These are phyloP conservation scores for Termitomyces heimii DNA, from an alignment of 768 basidiomycete genomes.

Conservation along the genomic window DNA sequence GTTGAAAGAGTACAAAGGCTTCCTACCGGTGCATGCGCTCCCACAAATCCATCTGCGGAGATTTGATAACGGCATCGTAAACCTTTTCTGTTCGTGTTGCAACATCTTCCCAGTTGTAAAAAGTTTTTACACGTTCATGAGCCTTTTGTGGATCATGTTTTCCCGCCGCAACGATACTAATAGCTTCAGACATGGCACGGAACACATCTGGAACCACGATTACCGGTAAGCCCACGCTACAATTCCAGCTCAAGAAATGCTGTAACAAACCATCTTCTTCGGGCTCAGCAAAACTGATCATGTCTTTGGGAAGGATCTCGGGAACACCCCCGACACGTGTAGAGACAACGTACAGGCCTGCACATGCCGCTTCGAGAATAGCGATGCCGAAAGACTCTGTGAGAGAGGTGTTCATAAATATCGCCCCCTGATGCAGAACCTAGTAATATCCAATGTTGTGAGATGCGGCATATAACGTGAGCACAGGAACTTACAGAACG, in stretches of 20 bases:
- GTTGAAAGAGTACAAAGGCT: neutral
- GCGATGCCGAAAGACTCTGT: conserved; percentile 97
- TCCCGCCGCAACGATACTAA: conserved; percentile 59
- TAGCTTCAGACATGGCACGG: conserved; percentile 75
- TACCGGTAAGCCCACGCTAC: neutral
- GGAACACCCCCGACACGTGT: conserved; percentile 95
- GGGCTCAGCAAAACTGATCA: conserved; percentile 93
- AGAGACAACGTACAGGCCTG: conserved; percentile 90
- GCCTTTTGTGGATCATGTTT: conserved; percentile 71
- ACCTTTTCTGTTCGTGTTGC: conserved; percentile 79
- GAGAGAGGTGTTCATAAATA: conserved; percentile 92
- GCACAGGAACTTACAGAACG: conserved; percentile 52
- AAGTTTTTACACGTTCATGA: conserved; percentile 69
- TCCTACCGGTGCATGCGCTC: conserved; percentile 69
- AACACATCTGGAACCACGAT: conserved; percentile 59
- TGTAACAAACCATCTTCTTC: conserved; percentile 78
- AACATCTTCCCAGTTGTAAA: conserved; percentile 87
- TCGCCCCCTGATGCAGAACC: conserved; percentile 83
- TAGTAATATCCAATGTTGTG: conserved; percentile 20
- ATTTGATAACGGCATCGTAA: conserved; percentile 62
- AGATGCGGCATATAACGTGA: neutral
- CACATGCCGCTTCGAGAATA: conserved; percentile 95
- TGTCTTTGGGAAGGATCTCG: conserved; percentile 87
- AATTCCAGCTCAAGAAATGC: neutral
- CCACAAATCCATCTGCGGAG: conserved; percentile 63